Conservation (phyloP, 352 stramenopile genomes). For the Globisporangium yorkense region DNA sequence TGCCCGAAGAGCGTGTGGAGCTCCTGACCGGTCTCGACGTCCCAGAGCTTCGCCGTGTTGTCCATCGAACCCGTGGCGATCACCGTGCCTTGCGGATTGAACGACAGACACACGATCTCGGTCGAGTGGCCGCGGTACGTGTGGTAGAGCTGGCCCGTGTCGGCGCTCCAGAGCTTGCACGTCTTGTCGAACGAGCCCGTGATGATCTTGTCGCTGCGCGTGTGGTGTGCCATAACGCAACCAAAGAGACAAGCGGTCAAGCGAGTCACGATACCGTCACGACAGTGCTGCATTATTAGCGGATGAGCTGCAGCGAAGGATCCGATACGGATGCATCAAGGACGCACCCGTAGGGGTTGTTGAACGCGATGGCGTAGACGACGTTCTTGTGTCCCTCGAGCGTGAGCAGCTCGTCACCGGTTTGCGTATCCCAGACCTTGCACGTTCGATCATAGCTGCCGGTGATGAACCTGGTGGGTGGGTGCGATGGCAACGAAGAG, state of each 20-base stretch:
- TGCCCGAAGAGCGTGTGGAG: conserved; percentile 93
- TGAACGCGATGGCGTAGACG: conserved; percentile 96
- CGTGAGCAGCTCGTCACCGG: conserved; percentile 90
- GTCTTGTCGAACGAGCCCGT: conserved; percentile 96
- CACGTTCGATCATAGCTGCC: conserved; percentile 94
- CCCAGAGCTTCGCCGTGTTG: conserved; percentile 94
- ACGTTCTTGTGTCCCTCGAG: conserved; percentile 95
- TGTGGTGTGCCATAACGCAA: too few relatives aligned
- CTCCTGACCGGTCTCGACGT: conserved; percentile 93
- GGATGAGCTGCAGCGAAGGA: neutral
- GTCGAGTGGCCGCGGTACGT: conserved; percentile 93
- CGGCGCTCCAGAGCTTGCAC: conserved; percentile 93
- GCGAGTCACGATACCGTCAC: too few relatives aligned
- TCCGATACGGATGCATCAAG: neutral
- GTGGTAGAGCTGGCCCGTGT: conserved; percentile 92
- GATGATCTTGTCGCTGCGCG: conserved; percentile 89
- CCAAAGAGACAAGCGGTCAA: too few relatives aligned
- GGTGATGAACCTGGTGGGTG: conserved; percentile 86
- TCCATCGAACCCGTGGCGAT: conserved; percentile 92
- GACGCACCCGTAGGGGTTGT: conserved; percentile 92
- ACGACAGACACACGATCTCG: conserved; percentile 95
- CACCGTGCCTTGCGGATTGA: conserved; percentile 91
- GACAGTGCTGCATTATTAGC: too few relatives aligned
- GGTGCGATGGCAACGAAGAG: too few relatives aligned
- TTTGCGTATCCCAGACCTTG: conserved; percentile 95